Evolutionary conservation across 139 green algal species (phyloP).

Genomic region (Chlamydomonas incerta): DNA sequence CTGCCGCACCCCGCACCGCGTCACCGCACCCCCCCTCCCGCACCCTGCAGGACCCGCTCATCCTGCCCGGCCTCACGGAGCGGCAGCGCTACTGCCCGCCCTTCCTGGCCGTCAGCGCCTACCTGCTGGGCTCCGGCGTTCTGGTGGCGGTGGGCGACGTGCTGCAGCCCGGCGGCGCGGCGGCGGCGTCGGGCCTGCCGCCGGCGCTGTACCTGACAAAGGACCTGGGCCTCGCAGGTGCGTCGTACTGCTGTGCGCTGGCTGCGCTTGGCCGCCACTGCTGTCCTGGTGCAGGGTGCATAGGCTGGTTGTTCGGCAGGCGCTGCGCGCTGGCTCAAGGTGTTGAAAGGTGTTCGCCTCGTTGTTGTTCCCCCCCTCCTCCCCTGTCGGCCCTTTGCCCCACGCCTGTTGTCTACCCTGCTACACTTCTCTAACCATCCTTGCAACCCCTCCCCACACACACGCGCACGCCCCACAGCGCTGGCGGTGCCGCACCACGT

Average conservation of each 20-base stretch:
- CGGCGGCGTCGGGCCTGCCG: not conserved
- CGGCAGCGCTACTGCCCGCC: conserved; percentile 81
- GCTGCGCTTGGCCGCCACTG: too few species aligned
- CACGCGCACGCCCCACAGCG: conserved; percentile 45
- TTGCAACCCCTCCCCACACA: not conserved
- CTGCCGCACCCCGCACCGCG: not conserved
- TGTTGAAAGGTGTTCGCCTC: too few species aligned
- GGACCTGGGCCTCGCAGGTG: conserved; percentile 25
- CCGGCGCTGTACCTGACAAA: conserved; percentile 5
- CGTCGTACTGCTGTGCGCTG: not conserved
- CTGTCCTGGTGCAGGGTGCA: too few species aligned
- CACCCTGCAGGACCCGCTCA: conserved; percentile 72
- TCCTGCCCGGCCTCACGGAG: conserved; percentile 71
- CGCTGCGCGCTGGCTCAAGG: too few species aligned
- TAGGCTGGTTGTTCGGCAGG: too few species aligned
- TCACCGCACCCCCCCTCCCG: not conserved
- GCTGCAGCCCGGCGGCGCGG: not conserved
- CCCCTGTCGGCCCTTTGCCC: too few species aligned
- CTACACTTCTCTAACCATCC: not conserved
- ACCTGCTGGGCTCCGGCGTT: conserved; percentile 46
- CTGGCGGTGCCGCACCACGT: conserved; percentile 64
- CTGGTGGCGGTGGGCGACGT: not conserved
- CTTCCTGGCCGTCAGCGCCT: conserved; percentile 46
- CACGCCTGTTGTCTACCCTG: too few species aligned
- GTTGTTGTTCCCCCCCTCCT: too few species aligned